Evolutionary conservation across 2,329 filamentous ascomycete species (phyloP).

Genomic region (Cytospora chrysosperma): DNA sequence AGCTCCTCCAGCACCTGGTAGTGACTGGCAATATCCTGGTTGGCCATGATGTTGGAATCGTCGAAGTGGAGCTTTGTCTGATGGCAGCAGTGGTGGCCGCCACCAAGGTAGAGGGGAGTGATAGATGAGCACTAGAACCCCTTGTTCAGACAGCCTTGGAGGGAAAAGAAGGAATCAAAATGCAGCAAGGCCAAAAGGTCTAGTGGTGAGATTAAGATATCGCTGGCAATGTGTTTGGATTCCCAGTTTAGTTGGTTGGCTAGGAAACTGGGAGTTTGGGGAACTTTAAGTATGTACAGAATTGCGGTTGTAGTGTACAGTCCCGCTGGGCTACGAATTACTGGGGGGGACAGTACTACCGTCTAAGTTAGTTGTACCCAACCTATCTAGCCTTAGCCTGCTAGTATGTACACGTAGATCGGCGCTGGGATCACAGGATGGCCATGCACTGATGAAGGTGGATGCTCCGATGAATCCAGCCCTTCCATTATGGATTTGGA

Average conservation of each 20-base stretch:
- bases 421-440: background rate
- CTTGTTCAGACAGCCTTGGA: background rate
- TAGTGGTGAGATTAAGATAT: background rate
- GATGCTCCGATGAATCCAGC: background rate
- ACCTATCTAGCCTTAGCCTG: too few relatives aligned
- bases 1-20: conserved; percentile 97
- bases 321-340: background rate
- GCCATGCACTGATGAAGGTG: background rate
- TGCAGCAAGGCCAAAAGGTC: background rate
- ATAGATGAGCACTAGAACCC: background rate
- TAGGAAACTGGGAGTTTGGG: background rate
- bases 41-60: conserved; percentile 46
- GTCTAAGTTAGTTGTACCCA: background rate
- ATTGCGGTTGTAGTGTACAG: background rate
- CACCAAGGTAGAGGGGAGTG: background rate
- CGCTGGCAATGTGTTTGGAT: background rate
- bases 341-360: background rate
- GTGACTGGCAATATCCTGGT: conserved; percentile 72
- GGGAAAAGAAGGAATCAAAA: background rate
- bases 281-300: background rate
- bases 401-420: background rate
- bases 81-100: conserved; percentile 10
- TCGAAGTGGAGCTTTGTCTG: conserved; percentile 16
- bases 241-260: background rate
- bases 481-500: background rate